Conservation (phyloP, 1,284 basidiomycete species). For the Cystobasidium slooffiae region DNA sequence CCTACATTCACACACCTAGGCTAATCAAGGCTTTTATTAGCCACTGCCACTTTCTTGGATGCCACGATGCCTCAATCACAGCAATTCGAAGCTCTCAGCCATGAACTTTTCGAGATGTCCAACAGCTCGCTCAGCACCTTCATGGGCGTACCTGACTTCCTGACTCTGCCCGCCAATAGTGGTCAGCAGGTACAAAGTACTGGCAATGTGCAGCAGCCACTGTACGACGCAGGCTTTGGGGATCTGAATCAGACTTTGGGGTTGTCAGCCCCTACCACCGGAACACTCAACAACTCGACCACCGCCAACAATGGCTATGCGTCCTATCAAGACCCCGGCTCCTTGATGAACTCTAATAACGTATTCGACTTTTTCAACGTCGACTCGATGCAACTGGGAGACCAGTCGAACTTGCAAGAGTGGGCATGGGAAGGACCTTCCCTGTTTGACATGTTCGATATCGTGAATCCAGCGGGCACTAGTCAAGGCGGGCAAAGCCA, state of each 20-base stretch:
- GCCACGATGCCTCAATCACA: slow-evolving; percentile 27
- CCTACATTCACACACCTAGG: no score
- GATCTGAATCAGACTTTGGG: slow-evolving; percentile 12
- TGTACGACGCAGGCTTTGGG: not conserved
- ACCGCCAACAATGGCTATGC: not conserved
- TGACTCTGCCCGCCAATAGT: slow-evolving; percentile 4
- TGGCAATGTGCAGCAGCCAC: not conserved
- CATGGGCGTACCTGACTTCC: slow-evolving; percentile 19
- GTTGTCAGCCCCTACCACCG: not conserved
- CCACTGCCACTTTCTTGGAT: slow-evolving; percentile 3
- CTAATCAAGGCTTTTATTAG: not conserved
- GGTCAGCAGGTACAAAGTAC: not conserved
- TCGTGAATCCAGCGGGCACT: not conserved
- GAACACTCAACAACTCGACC: not conserved
- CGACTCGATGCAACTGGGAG: slow-evolving; percentile 1
- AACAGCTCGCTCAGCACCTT: slow-evolving; percentile 8
- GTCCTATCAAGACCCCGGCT: not conserved
- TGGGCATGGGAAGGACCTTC: slow-evolving; percentile 31
- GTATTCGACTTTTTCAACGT: slow-evolving; percentile 35
- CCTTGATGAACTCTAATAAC: not conserved
- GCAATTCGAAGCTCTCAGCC: slow-evolving; percentile 31
- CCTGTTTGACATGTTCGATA: slow-evolving; percentile 30
- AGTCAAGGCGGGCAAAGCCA: not conserved
- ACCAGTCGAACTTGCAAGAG: slow-evolving; percentile 19
- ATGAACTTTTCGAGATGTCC: slow-evolving; percentile 25